Evolutionary conservation across 306 rosid species (phyloP), one percentile per base, ranked within the genome.

Genomic region (Vigna radiata): DNA sequence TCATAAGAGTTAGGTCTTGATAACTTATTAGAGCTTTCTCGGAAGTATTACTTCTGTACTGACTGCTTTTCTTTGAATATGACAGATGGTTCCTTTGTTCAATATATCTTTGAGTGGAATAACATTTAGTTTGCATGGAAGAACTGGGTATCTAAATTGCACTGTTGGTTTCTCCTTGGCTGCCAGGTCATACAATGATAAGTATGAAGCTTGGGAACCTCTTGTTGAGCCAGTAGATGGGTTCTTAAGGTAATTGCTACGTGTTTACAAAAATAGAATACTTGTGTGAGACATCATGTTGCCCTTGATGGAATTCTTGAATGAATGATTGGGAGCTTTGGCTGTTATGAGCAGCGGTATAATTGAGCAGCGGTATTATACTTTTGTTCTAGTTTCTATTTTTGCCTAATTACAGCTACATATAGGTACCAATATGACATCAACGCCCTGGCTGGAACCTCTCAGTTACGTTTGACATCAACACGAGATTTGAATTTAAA

Each of bases 31-130:
- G 8, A 36, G 41, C 41, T 36, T 36, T 36, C 41, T 6, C 7
- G 41, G 41, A 36, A 36, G 41, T 36, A 6, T 36, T 36, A 36
- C 41, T 36, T 36, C 39, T 69, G 37, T 41, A 64, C 43, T 80
- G 72, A 82, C 19, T 78, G 6, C 23, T 65, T 67, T 50, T 83
- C 63, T 75, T 48, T 64, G 53, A 31, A 82, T 58, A 75, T 63
- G 71, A 70, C 97, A 95, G 99, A 95, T 90, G 99, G 99, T 95
- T 87, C 99, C 99, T 47, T 83, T 95, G 92, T 95, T 91, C 87
- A 95, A 95, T 87, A 72, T 90, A 67, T 95, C 97, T 66, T 78
- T 89, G 70, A 86, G 84, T 83, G 97, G 96, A 76, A 77, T 95
- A 71, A 85, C 88, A 71, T 88, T 88, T 79, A 85, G 87, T 54